These are phyloP conservation scores for Myxozyma lipomycoides DNA, from an alignment of 805 yeast genomes.

Conservation along the genomic window DNA sequence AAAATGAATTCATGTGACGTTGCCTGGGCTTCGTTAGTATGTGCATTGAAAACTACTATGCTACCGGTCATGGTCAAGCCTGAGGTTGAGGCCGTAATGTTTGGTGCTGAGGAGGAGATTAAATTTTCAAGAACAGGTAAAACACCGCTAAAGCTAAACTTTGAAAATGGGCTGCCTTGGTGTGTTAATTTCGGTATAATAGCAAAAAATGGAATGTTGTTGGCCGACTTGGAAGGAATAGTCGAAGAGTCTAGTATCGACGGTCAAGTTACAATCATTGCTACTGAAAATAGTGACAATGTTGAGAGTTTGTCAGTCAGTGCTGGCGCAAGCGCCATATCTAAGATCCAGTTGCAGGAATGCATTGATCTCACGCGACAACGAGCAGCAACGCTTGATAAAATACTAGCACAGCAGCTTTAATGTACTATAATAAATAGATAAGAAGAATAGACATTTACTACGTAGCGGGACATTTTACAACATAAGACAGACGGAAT, in stretches of 20 bases:
- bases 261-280: slow-evolving; percentile 11
- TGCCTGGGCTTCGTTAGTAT: slow-evolving; percentile 60
- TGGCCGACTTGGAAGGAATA: slow-evolving; percentile 24
- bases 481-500: no score
- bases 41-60: slow-evolving; percentile 53
- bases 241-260: slow-evolving; percentile 22
- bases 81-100: slow-evolving; percentile 1
- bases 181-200: slow-evolving; percentile 20
- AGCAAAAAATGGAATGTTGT: slow-evolving; percentile 5
- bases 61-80: slow-evolving; percentile 45
- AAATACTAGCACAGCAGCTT: background rate
- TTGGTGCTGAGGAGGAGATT: background rate
- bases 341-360: slow-evolving; percentile 5
- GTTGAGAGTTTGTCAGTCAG: slow-evolving; percentile 6
- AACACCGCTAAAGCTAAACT: slow-evolving; percentile 1
- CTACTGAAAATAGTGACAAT: background rate
- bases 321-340: slow-evolving; percentile 9
- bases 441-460: background rate
- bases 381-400: slow-evolving; percentile 17
- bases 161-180: slow-evolving; percentile 16
- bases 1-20: slow-evolving; percentile 71
- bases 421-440: background rate
- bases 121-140: slow-evolving; percentile 8
- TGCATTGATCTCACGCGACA: slow-evolving; percentile 17
- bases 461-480: background rate